Base-by-base conservation (phyloP, 805 yeast species). In the Yamadazyma nakazawae region DNA sequence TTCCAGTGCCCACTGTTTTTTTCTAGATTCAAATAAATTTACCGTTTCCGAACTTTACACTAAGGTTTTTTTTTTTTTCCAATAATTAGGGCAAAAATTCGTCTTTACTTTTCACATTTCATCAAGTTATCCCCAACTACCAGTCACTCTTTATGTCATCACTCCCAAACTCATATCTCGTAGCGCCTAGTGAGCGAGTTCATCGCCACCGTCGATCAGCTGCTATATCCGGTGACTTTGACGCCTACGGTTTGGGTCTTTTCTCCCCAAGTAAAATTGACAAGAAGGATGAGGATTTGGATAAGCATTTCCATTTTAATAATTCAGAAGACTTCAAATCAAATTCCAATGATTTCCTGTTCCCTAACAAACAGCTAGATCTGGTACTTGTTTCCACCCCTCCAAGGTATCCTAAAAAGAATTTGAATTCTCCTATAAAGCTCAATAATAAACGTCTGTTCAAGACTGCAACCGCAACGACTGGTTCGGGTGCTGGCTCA, bases 201-300 rank as follows among this genome's bases (percentile, higher is more conserved):
- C 96, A 89, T 65, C 79, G 87, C 38, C 96, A 89, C 58, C 79
- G 88, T 57, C 70, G 96, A 43, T 88, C 96, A 0, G 90, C 92
- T 18, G 96, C 96, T 0, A 84, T 89, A 6, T 85, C 94, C 8
- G 94, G 94, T 3, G 96, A 89, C 61, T 85, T 88, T 60, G 94
- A 86, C 55, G 59, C 60, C 8, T 55, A 60, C 42, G 75, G 74
- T 6, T 52, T 68, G 32, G 74, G 74, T 1, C 51, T 69, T 32
- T 66, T 67, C 43, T 62, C 68, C 13, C 43, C 46, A 30, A 47
- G 19, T 18, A 43, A 45, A 35, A 13, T 40, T 7, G 42, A 34
- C 5, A 17, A 42, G 11, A 34, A 37, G 28, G 42, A 31, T 13
- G 45, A 47, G 11, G 64, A 58, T n/a, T 24, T 59, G 6, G 66